Evolutionary conservation across 1,139 yeast genomes (phyloP).

Genomic region (Debaryomyces psychrophilus): DNA sequence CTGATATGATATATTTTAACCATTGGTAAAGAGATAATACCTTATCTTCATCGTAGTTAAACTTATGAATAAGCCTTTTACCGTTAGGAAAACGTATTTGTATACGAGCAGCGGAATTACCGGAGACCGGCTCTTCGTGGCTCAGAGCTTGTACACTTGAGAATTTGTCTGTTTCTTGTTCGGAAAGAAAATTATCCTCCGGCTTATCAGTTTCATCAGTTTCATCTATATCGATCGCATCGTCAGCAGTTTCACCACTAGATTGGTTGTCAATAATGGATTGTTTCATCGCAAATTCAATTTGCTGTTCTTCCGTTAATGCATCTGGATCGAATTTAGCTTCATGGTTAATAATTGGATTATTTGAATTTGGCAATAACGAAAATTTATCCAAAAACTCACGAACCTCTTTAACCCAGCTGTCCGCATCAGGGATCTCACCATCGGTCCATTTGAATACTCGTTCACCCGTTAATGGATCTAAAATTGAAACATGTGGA

Average conservation of each 20-base stretch:
- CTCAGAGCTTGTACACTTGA: conserved; percentile 49
- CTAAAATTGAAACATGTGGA: conserved; percentile 92
- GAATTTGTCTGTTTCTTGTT: conserved; percentile 31
- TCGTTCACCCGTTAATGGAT: conserved; percentile 68
- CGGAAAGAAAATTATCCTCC: conserved; percentile 9
- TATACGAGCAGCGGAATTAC: conserved; percentile 68
- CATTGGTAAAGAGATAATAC: conserved; percentile 47
- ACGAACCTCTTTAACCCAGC: conserved; percentile 64
- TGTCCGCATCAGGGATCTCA: conserved; percentile 55
- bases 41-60: conserved; percentile 52
- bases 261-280: conserved; percentile 45
- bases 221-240: conserved; percentile 32
- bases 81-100: conserved; percentile 91
- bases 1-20: conserved; percentile 56
- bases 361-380: conserved; percentile 62
- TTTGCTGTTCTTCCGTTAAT: conserved; percentile 82
- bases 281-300: conserved; percentile 74
- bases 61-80: conserved; percentile 75
- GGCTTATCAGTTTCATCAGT: conserved; percentile 17
- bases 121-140: conserved; percentile 58
- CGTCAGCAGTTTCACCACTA: conserved; percentile 27
- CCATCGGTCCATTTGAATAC: conserved; percentile 53
- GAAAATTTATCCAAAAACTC: conserved; percentile 67
- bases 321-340: conserved; percentile 59
- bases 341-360: conserved; percentile 67